Conservation (phyloP, 108 stramenopile genomes). For the Thalassiosira profunda region DNA sequence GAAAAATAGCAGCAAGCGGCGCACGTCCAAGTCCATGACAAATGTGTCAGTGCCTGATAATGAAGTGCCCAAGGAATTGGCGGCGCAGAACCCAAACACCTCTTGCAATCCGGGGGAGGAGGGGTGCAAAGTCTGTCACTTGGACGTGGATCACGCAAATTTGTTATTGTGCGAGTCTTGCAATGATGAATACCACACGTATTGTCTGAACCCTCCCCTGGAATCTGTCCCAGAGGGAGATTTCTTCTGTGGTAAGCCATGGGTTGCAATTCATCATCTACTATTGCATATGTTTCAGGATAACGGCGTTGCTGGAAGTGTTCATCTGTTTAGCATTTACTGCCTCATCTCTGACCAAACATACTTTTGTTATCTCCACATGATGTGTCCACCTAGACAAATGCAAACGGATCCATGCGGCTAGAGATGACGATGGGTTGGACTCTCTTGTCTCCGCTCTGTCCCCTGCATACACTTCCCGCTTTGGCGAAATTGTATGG, state of each 20-base stretch:
- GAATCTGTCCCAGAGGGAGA: conserved; percentile 73
- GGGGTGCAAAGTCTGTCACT: conserved; percentile 72
- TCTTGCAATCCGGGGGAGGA: conserved; percentile 17
- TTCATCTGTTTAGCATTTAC: not conserved
- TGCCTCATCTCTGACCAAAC: not conserved
- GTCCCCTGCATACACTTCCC: conserved; percentile 66
- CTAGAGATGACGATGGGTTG: conserved; percentile 57
- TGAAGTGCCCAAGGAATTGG: not conserved
- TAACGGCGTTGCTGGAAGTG: not conserved
- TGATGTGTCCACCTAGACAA: too few species aligned
- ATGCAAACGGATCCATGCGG: conserved; percentile 48
- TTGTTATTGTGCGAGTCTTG: conserved; percentile 82
- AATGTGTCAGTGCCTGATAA: not conserved
- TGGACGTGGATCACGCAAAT: conserved; percentile 85
- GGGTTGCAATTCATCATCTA: not conserved
- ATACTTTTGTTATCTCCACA: too few species aligned
- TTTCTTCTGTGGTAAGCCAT: conserved; percentile 80
- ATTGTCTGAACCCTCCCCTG: conserved; percentile 72
- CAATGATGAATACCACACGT: conserved; percentile 88
- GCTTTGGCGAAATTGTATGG: conserved; percentile 88
- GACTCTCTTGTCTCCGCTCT: conserved; percentile 71
- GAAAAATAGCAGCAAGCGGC: not conserved
- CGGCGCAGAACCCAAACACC: not conserved
- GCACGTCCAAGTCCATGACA: not conserved
- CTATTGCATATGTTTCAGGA: conserved; percentile 1